Base-by-base conservation (phyloP, 371 early-diverging fungal genomes). In the Mortierella sp. region DNA sequence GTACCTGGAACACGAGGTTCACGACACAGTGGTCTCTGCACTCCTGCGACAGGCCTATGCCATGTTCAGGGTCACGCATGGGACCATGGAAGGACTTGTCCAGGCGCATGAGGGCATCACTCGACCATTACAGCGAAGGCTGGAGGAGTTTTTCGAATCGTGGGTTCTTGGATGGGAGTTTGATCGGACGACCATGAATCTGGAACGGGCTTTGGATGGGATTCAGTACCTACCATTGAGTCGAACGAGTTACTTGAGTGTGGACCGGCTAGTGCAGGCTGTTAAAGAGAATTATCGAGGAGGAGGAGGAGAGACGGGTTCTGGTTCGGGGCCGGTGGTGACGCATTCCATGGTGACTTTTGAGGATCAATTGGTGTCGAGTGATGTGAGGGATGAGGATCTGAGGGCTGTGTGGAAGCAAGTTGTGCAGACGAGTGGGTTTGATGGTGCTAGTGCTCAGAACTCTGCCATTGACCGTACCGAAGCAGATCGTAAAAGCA, bases 111-210 rank as follows among this genome's bases (percentile, higher is more conserved):
- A 89, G 82, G 79, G 80, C 54, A 77, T 84, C 87, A 67, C 89
- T 50, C 84, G 90, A 53, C 89, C 89, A 51, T 54, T 89, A 16
- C 88, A 88, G 53, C 78, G 89, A 19, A 79, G 88, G 14, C 75
- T 93, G 34, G 93, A 93, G 78, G 93, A 93, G 80, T 93, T 93
- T 73, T 93, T 92, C 74, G 91, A 91, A 6, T 89, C 91, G 21
- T 93, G 93, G 94, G 92, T 93, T 46, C 90, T 91, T 87, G 83
- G 90, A 61, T 93, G 92, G 94, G 91, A 93, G 75, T 92, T 93
- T 82, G 92, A 92, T 43, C 84, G 88, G 88, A 78, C 90, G 24
- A 64, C 37, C 0, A 91, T 91, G 71, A 81, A 86, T 13, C 83
- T 89, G 11, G 89, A 91, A 37, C 69, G 89, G 40, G 75, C 87